Evolutionary conservation across 2,329 filamentous ascomycete species (phyloP).

Genomic region (Trichoderma harzianum): DNA sequence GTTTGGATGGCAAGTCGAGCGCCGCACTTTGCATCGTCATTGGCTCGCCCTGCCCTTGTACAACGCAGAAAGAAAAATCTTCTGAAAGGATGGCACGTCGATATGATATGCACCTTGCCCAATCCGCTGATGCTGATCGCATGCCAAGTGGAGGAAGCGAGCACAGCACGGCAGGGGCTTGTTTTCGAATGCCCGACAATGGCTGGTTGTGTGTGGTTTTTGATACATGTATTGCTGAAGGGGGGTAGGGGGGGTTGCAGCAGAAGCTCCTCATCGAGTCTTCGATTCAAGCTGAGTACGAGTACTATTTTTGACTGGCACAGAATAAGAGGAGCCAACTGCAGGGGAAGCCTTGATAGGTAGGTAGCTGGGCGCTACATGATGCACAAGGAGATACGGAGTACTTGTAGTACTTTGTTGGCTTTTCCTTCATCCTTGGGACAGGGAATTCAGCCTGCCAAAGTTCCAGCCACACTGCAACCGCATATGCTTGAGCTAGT

Average conservation of each 20-base stretch:
- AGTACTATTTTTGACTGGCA: neutral
- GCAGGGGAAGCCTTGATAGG: neutral
- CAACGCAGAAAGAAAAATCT: neutral
- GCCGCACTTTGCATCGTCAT: neutral
- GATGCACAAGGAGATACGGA: neutral
- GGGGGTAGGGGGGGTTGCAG: neutral
- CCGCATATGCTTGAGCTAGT: neutral
- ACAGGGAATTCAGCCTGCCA: neutral
- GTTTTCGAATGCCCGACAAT: neutral
- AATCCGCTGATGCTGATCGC: neutral
- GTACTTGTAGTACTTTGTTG: neutral
- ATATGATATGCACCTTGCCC: neutral
- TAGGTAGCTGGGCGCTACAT: neutral
- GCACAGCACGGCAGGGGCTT: neutral
- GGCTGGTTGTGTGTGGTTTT: neutral
- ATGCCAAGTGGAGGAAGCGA: neutral
- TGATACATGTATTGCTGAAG: neutral
- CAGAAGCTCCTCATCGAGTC: neutral
- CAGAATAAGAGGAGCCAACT: slow-evolving; percentile 1
- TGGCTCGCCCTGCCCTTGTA: neutral
- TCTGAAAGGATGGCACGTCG: neutral
- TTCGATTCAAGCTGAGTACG: neutral
- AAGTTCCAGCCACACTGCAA: neutral
- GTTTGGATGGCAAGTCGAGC: neutral
- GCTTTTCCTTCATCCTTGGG: neutral